Evolutionary conservation across 768 basidiomycete species (phyloP).

Genomic region (Podaxis sp.): DNA sequence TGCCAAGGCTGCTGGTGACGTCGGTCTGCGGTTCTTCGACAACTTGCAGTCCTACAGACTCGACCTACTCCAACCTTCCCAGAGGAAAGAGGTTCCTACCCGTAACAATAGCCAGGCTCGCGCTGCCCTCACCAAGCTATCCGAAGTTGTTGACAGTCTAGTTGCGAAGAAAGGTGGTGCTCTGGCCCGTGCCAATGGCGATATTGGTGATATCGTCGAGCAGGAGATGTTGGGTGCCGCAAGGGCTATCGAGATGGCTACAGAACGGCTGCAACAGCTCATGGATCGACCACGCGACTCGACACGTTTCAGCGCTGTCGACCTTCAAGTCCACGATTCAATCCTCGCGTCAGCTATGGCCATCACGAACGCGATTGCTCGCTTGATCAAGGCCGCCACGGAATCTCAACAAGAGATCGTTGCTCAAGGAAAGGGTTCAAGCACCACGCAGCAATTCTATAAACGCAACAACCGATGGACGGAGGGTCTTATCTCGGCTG

Average conservation of each 20-base stretch:
- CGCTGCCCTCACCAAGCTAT: constrained; percentile 78
- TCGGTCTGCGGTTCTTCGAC: constrained; percentile 89
- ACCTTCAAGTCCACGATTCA: constrained; percentile 96
- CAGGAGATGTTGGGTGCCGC: constrained; percentile 95
- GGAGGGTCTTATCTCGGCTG: constrained; percentile 97
- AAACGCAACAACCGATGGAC: constrained; percentile 99
- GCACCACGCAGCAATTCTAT: constrained; percentile 94
- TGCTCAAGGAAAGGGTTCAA: constrained; percentile 90
- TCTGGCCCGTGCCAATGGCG: constrained; percentile 79
- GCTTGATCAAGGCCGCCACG: constrained; percentile 94
- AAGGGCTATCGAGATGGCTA: constrained; percentile 90
- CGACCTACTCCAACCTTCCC: constrained; percentile 69
- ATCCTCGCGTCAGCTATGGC: constrained; percentile 92
- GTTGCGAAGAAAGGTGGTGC: constrained; percentile 79
- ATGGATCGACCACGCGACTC: constrained; percentile 90
- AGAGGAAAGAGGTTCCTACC: constrained; percentile 85
- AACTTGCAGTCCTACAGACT: constrained; percentile 96
- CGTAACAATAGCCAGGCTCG: constrained; percentile 88
- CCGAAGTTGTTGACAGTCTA: constrained; percentile 82
- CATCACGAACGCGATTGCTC: constrained; percentile 92
- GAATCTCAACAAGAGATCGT: constrained; percentile 99
- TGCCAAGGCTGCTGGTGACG: constrained; percentile 85
- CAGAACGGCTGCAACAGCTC: constrained; percentile 84
- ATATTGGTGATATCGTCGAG: constrained; percentile 95
- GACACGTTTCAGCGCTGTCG: constrained; percentile 84